Base-by-base conservation (phyloP, 2,329 filamentous ascomycete species). In the Escovopsis sp. region DNA sequence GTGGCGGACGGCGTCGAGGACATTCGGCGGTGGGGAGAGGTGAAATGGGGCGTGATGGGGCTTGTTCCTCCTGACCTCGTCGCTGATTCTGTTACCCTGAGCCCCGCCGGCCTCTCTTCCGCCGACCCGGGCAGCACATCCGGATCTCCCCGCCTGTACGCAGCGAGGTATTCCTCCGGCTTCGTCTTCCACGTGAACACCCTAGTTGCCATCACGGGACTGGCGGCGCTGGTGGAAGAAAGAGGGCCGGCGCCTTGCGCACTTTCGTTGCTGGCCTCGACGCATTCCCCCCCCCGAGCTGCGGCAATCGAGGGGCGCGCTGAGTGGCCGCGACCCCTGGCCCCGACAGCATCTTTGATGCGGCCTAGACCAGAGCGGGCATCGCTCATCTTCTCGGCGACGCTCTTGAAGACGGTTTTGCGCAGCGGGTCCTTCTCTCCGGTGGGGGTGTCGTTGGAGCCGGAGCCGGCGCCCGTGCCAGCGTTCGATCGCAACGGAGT, bases 301-400 rank as follows among this genome's bases (percentile, higher is more conserved):
- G 47, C 48, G 8, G 54, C 48, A 9, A 52, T 42, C 4, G 72
- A 75, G n/a, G 64, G 63, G 12, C 68, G 66, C 43, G 55, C 65
- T 32, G 50, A 47, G 40, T 78, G 71, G 2, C 69, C 66, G 42
- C 65, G 64, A n/a, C 65, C 51, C 10, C 60, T 61, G 12, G 66
- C 65, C 1, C 83, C 82, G 26, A 94, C 80, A 3, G 77, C 84
- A 50, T 88, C 85, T 50, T 87, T 87, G 53, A 94, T 86, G 26
- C 83, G 76, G 2, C 81, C 82, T 37, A 94, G 68, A 0, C 86
- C 85, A 37, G 79, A 85, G 32, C 80, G 76, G 31, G 85, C 82
- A 55, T 92, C 85, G 42, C 72, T 81, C 51, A 83, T 79, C 44
- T 80, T 79, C 5, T 73, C 82, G 3, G 79, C 79, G 13, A 90